phyloP scores from a whole-genome alignment of 2,329 filamentous ascomycete species.

The Pseudogymnoascus sp. region DNA sequence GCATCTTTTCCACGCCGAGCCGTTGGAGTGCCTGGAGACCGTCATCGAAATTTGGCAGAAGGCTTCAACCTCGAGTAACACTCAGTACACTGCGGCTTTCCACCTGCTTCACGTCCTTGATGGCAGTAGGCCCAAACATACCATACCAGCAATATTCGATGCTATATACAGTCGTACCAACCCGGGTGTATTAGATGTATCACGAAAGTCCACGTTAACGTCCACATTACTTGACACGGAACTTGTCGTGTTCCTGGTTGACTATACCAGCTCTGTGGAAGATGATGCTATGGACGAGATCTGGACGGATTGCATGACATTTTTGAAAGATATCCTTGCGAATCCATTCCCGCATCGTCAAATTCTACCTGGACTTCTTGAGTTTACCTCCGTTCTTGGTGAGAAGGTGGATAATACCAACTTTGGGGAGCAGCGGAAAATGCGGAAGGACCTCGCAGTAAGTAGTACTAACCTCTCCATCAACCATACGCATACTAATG shows the following conservation, averaged over 20 bases:
- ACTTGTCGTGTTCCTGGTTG: constrained; percentile 78
- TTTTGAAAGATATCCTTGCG: constrained; percentile 77
- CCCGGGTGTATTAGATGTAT: constrained; percentile 65
- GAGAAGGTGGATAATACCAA: constrained; percentile 97
- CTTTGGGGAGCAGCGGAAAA: constrained; percentile 87
- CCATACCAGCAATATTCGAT: constrained; percentile 90
- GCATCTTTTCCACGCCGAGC: constrained; percentile 86
- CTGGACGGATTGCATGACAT: constrained; percentile 88
- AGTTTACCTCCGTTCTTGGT: constrained; percentile 82
- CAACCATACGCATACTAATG: constrained; percentile 22
- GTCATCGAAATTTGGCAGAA: constrained; percentile 74
- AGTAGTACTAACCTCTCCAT: constrained; percentile 29
- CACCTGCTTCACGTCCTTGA: constrained; percentile 85
- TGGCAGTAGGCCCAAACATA: constrained; percentile 81
- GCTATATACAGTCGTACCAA: constrained; percentile 93
- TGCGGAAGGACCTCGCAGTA: constrained; percentile 82
- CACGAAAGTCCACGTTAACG: constrained; percentile 79
- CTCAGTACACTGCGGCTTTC: constrained; percentile 59
- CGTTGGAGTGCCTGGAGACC: constrained; percentile 87
- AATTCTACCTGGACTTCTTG: constrained; percentile 73
- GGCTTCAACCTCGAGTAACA: constrained; percentile 35
- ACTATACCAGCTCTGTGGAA: constrained; percentile 82
- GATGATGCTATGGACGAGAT: constrained; percentile 98
- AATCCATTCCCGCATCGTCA: constrained; percentile 95
- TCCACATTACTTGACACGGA: constrained; percentile 76